A percentile compares a stretch with the other conserved stretches of the same genome.
Evolutionary conservation across 768 basidiomycete species (phyloP).

Genomic region (Suillus paluster): DNA sequence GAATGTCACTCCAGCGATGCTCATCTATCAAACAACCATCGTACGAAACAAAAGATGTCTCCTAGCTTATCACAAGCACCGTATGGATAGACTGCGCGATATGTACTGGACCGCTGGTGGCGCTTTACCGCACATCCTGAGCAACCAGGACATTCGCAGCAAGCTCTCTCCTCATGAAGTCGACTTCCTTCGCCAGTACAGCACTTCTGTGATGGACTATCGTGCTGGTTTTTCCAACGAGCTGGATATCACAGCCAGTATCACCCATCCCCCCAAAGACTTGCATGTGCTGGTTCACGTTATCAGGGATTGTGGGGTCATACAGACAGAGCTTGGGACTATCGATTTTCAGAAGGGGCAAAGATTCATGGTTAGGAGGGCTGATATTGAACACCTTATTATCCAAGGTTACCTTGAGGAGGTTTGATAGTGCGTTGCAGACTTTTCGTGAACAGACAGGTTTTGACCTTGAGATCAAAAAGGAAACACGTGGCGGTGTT

Average conservation of each 20-base stretch:
- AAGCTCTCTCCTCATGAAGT: conserved; percentile 82
- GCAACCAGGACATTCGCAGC: conserved; percentile 65
- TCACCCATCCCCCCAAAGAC: conserved; percentile 85
- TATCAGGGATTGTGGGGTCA: conserved; percentile 85
- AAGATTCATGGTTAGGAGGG: conserved; percentile 84
- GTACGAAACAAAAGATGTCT: conserved; percentile 95
- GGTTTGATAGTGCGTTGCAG: conserved; percentile 46
- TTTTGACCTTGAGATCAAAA: neutral
- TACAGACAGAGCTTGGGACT: conserved; percentile 89
- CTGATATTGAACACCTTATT: conserved; percentile 93
- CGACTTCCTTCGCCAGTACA: conserved; percentile 85
- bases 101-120: conserved; percentile 92
- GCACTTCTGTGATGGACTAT: conserved; percentile 80
- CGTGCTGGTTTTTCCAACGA: conserved; percentile 84
- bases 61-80: conserved; percentile 89
- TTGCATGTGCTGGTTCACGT: conserved; percentile 88
- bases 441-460: conserved; percentile 1
- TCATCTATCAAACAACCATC: conserved; percentile 89
- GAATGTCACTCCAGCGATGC: conserved; percentile 59
- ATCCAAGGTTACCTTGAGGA: conserved; percentile 93
- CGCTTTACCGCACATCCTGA: conserved; percentile 82
- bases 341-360: conserved; percentile 92
- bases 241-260: conserved; percentile 84
- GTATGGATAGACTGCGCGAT: conserved; percentile 81
- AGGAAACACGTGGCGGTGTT: conserved; percentile 21